phyloP scores from a whole-genome alignment of 2,329 filamentous ascomycete genomes.

The Didymella lethalis region DNA sequence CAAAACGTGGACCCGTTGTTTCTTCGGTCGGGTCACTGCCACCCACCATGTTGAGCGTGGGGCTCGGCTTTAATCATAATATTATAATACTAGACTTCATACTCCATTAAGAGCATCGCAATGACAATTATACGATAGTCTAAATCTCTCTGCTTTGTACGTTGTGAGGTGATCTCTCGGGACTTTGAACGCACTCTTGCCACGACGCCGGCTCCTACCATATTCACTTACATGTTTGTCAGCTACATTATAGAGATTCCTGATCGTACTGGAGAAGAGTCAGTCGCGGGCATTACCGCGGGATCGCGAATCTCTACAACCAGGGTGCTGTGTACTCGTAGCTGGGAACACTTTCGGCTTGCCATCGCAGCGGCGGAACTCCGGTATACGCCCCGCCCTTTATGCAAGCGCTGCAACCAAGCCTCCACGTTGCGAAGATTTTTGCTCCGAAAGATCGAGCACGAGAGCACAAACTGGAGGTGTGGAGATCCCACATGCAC shows the following conservation, averaged over 20 bases:
- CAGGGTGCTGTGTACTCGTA: conserved; percentile 5
- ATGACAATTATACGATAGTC: not conserved
- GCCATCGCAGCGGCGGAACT: not conserved
- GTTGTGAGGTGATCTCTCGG: not conserved
- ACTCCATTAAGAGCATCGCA: conserved; percentile 6
- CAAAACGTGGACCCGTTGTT: conserved; percentile 7
- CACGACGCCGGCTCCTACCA: not conserved
- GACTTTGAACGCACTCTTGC: not conserved
- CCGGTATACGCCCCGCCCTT: conserved; percentile 14
- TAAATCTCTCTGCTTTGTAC: not conserved
- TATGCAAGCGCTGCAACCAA: conserved; percentile 4
- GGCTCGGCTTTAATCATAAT: not conserved
- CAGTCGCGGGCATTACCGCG: not conserved
- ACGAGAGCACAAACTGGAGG: not conserved
- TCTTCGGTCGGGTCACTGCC: conserved; percentile 6
- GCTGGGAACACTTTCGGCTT: conserved; percentile 11
- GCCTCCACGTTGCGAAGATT: conserved; percentile 3
- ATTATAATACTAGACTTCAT: conserved; percentile 11
- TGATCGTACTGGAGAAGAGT: conserved; percentile 1
- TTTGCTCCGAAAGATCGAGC: not conserved
- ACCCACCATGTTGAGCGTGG: conserved; percentile 4
- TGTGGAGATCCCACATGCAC: conserved; percentile 15
- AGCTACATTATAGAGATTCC: conserved; percentile 9
- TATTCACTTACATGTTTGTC: not conserved
- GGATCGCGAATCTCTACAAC: not conserved